Evolutionary conservation across 331 rosid species (phyloP), one percentile per base, ranked within the genome.

Genomic region (Spiraea crenata): DNA sequence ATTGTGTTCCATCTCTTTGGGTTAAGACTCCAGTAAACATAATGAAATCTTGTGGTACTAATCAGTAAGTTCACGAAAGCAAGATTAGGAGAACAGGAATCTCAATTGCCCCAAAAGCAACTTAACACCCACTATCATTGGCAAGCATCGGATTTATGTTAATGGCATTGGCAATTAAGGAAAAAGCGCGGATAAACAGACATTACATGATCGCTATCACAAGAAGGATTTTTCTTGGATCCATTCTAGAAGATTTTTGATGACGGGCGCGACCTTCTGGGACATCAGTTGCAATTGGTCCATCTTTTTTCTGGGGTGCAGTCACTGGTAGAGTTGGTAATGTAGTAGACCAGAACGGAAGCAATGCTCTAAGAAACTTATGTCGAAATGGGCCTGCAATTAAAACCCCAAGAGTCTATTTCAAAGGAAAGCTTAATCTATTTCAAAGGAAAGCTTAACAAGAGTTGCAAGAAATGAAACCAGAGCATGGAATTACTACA

Each of bases 181-280:
- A 40, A 39, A 64, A 59, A 31, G n/a, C 1, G 34, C 2, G 51
- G 57, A 55, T 47, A 48, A 3, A 39, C 3, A 31, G 72, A 64
- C 8, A 39, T 67, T 87, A 95, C 99, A 95, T 95, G 73, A 91
- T 89, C 57, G 98, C 99, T 77, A 95, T 89, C 74, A 89, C 46
- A 58, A 95, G 96, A 79, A 95, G 96, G 79, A 95, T 89, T 84
- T 95, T 95, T 75, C 99, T 85, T 4, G 99, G 98, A 86, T 95
- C 99, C 98, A 88, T 85, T 77, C 92, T 88, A 17, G 99, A 89
- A 74, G 99, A 75, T 80, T 86, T 86, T 83, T 81, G 96, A 78
- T 85, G 93, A 31, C 98, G 86, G 63, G 75, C 45, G 38, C 93
- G 99, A 57, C 84, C 91, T 86, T 95, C 99, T 15, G 88, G 78